Percentiles rank a stretch among this genome's conserved stretches.
Conservation (phyloP, 306 rosid species). For the Mimosa pudica region DNA sequence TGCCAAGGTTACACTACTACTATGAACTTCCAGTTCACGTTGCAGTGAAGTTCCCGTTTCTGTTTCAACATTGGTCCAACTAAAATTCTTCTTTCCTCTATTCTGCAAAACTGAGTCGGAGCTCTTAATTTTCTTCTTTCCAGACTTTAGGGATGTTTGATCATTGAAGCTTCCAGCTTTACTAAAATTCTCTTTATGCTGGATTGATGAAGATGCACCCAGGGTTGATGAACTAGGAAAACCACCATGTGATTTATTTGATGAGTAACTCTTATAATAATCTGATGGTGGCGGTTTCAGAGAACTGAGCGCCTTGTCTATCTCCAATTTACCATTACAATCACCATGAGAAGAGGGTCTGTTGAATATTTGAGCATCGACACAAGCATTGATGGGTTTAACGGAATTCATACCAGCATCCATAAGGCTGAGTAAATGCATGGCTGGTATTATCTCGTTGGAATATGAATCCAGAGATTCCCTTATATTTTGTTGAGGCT, state of each 20-base stretch:
- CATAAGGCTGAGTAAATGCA: constrained; percentile 76
- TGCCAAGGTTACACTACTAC: constrained; percentile 34
- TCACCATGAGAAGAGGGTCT: constrained; percentile 45
- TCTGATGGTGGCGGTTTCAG: constrained; percentile 34
- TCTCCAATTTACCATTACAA: constrained; percentile 40
- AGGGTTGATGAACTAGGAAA: constrained; percentile 39
- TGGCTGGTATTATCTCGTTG: constrained; percentile 65
- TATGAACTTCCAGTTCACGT: constrained; percentile 30
- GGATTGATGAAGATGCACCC: constrained; percentile 48
- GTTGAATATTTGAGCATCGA: constrained; percentile 36
- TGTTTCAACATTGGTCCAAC: constrained; percentile 26
- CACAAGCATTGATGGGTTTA: constrained; percentile 43
- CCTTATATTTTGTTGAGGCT: constrained; percentile 39
- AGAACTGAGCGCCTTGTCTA: constrained; percentile 38
- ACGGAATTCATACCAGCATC: constrained; percentile 57
- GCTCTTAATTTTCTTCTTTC: constrained; percentile 41
- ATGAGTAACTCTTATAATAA: constrained; percentile 28
- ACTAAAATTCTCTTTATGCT: constrained; percentile 32
- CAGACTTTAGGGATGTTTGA: constrained; percentile 42
- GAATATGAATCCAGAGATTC: constrained; percentile 55
- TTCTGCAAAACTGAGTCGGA: constrained; percentile 32
- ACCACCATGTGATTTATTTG: constrained; percentile 44
- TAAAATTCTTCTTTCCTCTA: constrained; percentile 33
- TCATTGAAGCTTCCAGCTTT: constrained; percentile 33
- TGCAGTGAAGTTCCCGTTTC: constrained; percentile 40